phyloP scores from a whole-genome alignment of 2,329 filamentous ascomycete species.

The Mycocentrospora acerina region DNA sequence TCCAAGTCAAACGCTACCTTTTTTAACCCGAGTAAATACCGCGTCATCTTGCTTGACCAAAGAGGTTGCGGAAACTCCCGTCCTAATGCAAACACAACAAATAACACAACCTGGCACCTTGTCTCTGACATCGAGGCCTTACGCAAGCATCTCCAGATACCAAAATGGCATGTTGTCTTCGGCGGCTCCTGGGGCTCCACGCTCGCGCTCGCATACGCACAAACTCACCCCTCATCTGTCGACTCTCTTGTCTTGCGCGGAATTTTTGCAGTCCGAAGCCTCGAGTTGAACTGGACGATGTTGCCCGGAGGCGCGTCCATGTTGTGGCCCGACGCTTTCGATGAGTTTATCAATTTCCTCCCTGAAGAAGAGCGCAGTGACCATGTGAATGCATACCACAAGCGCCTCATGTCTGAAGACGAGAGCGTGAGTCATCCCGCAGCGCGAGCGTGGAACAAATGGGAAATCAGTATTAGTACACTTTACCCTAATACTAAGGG shows the following conservation, averaged over 20 bases:
- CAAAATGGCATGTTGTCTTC: slow-evolving; percentile 50
- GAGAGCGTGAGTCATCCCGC: slow-evolving; percentile 29
- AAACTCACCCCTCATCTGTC: slow-evolving; percentile 45
- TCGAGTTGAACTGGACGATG: slow-evolving; percentile 43
- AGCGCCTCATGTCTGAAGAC: slow-evolving; percentile 42
- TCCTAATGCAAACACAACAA: slow-evolving; percentile 43
- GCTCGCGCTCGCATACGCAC: slow-evolving; percentile 48
- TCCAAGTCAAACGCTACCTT: slow-evolving; percentile 42
- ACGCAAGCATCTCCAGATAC: slow-evolving; percentile 44
- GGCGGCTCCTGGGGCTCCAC: slow-evolving; percentile 54
- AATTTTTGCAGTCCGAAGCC: slow-evolving; percentile 42
- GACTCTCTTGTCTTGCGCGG: slow-evolving; percentile 47
- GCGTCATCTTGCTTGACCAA: slow-evolving; percentile 52
- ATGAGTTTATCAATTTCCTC: slow-evolving; percentile 39
- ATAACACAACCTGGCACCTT: slow-evolving; percentile 51
- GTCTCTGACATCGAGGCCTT: slow-evolving; percentile 50
- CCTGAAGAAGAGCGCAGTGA: slow-evolving; percentile 43
- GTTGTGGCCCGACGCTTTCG: slow-evolving; percentile 45
- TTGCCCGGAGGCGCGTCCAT: slow-evolving; percentile 29
- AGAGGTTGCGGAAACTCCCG: slow-evolving; percentile 49
- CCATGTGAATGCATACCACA: slow-evolving; percentile 44
- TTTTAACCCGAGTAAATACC: slow-evolving; percentile 49
- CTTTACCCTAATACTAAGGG: slow-evolving; percentile 20
- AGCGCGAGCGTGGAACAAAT: slow-evolving; percentile 41
- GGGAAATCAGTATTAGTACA: slow-evolving; percentile 36